These are phyloP conservation scores for Microglena sp. DNA, from an alignment of 139 green algal species.

Conservation along the genomic window DNA sequence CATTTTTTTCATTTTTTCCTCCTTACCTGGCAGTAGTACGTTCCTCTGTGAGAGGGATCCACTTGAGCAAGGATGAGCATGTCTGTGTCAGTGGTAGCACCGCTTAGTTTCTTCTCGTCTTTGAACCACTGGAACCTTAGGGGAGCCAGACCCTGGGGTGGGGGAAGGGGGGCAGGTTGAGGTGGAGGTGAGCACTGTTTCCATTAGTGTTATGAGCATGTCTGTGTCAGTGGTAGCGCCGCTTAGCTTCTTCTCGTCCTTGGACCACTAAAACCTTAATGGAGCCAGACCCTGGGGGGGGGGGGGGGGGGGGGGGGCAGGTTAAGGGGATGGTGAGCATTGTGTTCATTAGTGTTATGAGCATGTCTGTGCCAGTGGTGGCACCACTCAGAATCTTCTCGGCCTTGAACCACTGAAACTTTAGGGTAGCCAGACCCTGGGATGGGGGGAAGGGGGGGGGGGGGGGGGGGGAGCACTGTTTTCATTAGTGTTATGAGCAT, in stretches of 20 bases:
- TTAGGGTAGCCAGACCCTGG: constrained; percentile 36
- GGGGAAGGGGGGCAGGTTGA: no score
- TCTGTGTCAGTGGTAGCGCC: constrained; percentile 28
- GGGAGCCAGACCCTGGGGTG: constrained; percentile 36
- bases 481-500: constrained; percentile 38
- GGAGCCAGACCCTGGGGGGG: constrained; percentile 39
- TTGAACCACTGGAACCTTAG: constrained; percentile 51
- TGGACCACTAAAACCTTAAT: constrained; percentile 48
- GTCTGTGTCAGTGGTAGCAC: constrained; percentile 26
- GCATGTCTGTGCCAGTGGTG: constrained; percentile 25
- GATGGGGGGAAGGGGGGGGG: no score
- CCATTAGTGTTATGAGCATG: constrained; percentile 34
- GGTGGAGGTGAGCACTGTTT: no score
- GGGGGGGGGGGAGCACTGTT: no score
- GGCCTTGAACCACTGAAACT: constrained; percentile 51
- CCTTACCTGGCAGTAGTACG: constrained; percentile 21
- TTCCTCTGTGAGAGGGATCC: constrained; percentile 1
- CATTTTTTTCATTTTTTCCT: no score
- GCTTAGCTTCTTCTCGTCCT: constrained; percentile 30
- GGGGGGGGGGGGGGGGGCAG: no score
- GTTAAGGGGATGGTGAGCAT: no score
- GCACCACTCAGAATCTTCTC: constrained; percentile 26
- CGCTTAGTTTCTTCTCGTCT: constrained; percentile 28
- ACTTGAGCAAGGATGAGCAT: constrained; percentile 38
- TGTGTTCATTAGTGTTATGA: no score